Conservation (phyloP, 192 early-diverging fungal genomes). For the Mortierella hygrophila region DNA sequence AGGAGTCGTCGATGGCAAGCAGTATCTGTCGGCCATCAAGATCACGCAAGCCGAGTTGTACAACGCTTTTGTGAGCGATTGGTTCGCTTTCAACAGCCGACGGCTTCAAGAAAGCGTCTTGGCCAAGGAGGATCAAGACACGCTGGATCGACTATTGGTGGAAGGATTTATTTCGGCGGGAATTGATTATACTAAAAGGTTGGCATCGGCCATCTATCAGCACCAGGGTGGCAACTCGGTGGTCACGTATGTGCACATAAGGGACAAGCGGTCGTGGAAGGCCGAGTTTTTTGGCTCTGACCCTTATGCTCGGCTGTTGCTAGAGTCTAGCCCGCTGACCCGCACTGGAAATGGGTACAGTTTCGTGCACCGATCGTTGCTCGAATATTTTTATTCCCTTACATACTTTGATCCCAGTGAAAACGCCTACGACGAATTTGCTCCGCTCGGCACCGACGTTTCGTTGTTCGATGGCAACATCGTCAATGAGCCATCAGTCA, state of each 20-base stretch:
- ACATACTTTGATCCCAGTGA: neutral
- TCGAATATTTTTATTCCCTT: neutral
- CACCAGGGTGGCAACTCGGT: neutral
- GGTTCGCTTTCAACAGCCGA: no score
- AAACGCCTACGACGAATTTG: neutral
- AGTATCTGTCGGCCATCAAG: neutral
- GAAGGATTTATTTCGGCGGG: neutral
- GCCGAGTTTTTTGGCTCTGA: neutral
- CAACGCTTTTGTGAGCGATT: constrained; percentile 2
- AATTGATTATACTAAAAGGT: neutral
- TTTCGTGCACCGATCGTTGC: neutral
- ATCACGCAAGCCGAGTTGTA: neutral
- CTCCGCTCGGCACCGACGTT: no score
- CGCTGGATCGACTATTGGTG: neutral
- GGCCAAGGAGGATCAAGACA: no score
- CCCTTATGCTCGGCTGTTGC: neutral
- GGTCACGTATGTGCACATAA: neutral
- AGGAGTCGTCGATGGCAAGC: neutral
- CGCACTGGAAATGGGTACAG: neutral
- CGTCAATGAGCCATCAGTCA: neutral
- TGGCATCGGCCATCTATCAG: neutral
- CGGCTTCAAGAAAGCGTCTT: neutral
- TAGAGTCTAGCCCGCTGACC: neutral
- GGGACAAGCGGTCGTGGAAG: neutral
- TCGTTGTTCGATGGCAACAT: no score